Evolutionary conservation across 352 stramenopile genomes (phyloP).

Genomic region (Phytophthora syringae): DNA sequence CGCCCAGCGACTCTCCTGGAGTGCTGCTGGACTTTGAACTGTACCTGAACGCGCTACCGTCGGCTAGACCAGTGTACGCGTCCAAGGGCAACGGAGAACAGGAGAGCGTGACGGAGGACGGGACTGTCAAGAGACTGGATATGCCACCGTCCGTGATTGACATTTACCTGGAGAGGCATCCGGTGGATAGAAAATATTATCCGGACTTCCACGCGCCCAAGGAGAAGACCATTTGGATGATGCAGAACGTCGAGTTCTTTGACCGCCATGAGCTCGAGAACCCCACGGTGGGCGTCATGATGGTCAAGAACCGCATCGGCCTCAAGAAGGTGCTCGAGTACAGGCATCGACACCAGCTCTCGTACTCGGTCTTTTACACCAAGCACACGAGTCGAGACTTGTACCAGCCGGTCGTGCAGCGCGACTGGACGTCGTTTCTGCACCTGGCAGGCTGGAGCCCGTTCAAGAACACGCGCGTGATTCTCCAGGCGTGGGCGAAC

Average conservation of each 20-base stretch:
- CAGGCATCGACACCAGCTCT: slow-evolving; percentile 70
- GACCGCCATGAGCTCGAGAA: slow-evolving; percentile 78
- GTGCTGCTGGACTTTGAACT: slow-evolving; percentile 77
- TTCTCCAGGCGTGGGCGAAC: slow-evolving; percentile 66
- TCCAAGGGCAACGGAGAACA: slow-evolving; percentile 44
- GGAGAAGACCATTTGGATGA: slow-evolving; percentile 87
- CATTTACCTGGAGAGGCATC: slow-evolving; percentile 80
- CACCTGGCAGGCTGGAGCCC: slow-evolving; percentile 74
- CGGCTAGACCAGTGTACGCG: slow-evolving; percentile 62
- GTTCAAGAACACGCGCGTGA: slow-evolving; percentile 83
- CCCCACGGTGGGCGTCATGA: slow-evolving; percentile 78
- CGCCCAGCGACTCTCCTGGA: slow-evolving; percentile 59
- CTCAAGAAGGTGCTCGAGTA: slow-evolving; percentile 88
- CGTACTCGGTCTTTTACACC: slow-evolving; percentile 84
- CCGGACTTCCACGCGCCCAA: slow-evolving; percentile 49
- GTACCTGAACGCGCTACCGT: slow-evolving; percentile 76
- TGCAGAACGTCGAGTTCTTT: slow-evolving; percentile 88
- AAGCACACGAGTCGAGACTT: slow-evolving; percentile 85
- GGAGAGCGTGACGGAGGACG: slow-evolving; percentile 18
- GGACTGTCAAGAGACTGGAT: slow-evolving; percentile 31
- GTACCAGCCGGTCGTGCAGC: slow-evolving; percentile 54
- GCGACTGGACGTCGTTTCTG: slow-evolving; percentile 81
- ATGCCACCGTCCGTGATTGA: slow-evolving; percentile 82
- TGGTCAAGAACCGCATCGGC: slow-evolving; percentile 83
- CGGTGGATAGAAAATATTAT: slow-evolving; percentile 79